These are phyloP conservation scores for Rubus parviflorus DNA, from an alignment of 306 rosid species.

Conservation along the genomic window DNA sequence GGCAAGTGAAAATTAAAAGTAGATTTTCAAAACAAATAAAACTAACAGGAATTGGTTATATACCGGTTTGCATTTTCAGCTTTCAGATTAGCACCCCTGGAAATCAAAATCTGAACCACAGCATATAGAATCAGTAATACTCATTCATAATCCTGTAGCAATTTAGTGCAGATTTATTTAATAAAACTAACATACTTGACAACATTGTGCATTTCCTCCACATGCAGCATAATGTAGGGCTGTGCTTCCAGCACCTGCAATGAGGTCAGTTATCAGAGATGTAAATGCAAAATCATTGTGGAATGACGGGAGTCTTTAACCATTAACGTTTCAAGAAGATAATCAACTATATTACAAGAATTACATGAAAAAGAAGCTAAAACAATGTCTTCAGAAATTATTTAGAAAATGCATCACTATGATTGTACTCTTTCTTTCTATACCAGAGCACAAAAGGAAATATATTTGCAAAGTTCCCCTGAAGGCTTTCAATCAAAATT, in stretches of 20 bases:
- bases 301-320: not conserved
- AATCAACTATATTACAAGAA: not conserved
- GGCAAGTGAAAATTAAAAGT: constrained; percentile 1
- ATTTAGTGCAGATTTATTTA: not conserved
- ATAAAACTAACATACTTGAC: constrained; percentile 56
- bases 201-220: constrained; percentile 95
- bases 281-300: not conserved
- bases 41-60: constrained; percentile 23
- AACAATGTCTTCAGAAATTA: too few relatives aligned
- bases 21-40: constrained; percentile 20
- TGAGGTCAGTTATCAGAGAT: constrained; percentile 20
- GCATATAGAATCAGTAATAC: constrained; percentile 20
- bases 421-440: not conserved
- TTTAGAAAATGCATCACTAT: not conserved
- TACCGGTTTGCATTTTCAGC: constrained; percentile 91
- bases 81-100: constrained; percentile 73
- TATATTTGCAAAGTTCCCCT: not conserved
- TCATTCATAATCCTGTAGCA: constrained; percentile 26
- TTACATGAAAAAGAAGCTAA: not conserved
- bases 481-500: not conserved
- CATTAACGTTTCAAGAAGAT: not conserved
- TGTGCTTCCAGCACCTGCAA: constrained; percentile 90
- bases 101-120: constrained; percentile 72
- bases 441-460: not conserved
- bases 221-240: constrained; percentile 97